Conservation (phyloP, 305 asterid species). For the Fraxinus sp. region DNA sequence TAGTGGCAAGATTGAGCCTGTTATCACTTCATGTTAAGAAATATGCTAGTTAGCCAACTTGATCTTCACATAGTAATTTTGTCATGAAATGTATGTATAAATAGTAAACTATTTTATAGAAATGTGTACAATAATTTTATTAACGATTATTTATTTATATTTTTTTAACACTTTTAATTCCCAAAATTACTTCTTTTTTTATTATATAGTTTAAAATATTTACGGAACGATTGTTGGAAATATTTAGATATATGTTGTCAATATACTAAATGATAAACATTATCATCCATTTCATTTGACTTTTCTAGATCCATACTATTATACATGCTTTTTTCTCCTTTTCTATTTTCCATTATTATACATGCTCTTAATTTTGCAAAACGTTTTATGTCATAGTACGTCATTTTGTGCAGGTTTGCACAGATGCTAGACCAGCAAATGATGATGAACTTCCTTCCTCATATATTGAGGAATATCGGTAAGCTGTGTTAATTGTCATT, state of each 20-base stretch:
- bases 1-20: neutral
- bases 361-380: neutral
- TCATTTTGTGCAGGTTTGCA: slow-evolving; percentile 59
- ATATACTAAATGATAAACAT: neutral
- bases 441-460: slow-evolving; percentile 92
- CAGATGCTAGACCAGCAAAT: slow-evolving; percentile 68
- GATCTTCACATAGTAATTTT: slow-evolving; percentile 1
- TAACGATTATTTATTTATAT: neutral
- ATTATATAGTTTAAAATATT: neutral
- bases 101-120: neutral
- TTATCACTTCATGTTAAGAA: neutral
- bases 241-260: neutral
- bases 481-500: slow-evolving; percentile 27
- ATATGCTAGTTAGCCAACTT: slow-evolving; percentile 2
- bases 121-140: neutral
- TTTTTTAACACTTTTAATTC: neutral
- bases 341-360: slow-evolving; percentile 3
- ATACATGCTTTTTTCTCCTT: slow-evolving; percentile 8
- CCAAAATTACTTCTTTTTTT: neutral
- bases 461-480: slow-evolving; percentile 87
- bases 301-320: neutral
- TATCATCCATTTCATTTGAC: neutral
- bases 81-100: neutral
- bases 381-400: slow-evolving; percentile 4
- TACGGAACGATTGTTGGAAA: neutral